A percentile compares a stretch with the other conserved stretches of the same genome.
These are phyloP conservation scores for Nannizziopsis arthrosporioides DNA, from an alignment of 2,329 filamentous ascomycete genomes.

Conservation along the genomic window DNA sequence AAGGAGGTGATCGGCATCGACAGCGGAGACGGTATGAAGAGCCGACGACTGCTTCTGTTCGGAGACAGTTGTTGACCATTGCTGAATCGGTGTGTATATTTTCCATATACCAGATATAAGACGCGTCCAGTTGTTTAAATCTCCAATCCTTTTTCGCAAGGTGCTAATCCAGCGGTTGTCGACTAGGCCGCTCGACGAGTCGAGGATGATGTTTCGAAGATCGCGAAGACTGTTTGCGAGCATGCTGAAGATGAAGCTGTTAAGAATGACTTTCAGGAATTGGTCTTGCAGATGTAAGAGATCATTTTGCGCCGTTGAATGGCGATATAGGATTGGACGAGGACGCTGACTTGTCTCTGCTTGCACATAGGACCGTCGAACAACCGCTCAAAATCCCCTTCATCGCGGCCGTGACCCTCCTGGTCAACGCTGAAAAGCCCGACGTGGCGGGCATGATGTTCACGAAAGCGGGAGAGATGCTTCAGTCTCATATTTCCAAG, in stretches of 20 bases:
- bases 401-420: slow-evolving; percentile 68
- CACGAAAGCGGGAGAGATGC: slow-evolving; percentile 46
- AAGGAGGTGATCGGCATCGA: slow-evolving; percentile 59
- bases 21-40: slow-evolving; percentile 63
- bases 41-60: slow-evolving; percentile 58
- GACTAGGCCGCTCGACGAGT: slow-evolving; percentile 55
- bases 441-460: slow-evolving; percentile 64
- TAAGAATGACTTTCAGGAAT: slow-evolving; percentile 57
- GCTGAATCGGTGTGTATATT: slow-evolving; percentile 53
- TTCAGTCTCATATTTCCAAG: slow-evolving; percentile 55
- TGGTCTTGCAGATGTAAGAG: slow-evolving; percentile 60
- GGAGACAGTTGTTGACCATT: slow-evolving; percentile 66
- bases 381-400: slow-evolving; percentile 98
- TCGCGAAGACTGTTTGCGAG: slow-evolving; percentile 66
- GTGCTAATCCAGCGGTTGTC: not conserved
- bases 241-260: slow-evolving; percentile 78
- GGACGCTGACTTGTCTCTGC: slow-evolving; percentile 13
- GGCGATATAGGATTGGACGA: not conserved
- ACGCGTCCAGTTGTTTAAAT: too few relatives aligned
- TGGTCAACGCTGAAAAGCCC: slow-evolving; percentile 64
- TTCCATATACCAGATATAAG: too few relatives aligned
- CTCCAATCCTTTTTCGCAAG: too few relatives aligned
- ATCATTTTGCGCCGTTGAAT: not conserved
- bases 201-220: slow-evolving; percentile 63
- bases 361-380: slow-evolving; percentile 50